phyloP scores from a whole-genome alignment of 306 rosid species.

The Malus orientalis region DNA sequence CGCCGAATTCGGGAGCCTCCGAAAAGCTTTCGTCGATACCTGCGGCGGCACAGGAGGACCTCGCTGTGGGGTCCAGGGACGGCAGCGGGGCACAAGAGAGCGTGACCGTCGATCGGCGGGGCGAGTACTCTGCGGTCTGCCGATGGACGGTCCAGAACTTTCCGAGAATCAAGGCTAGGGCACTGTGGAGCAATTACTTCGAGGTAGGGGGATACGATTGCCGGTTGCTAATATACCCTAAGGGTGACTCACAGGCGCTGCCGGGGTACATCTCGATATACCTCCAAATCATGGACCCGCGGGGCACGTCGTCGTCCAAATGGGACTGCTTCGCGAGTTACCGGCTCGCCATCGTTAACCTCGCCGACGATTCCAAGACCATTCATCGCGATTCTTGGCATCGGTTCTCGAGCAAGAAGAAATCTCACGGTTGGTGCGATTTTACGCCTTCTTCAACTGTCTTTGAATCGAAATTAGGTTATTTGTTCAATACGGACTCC shows the following conservation, averaged over 20 bases:
- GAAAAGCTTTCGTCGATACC: conserved; percentile 34
- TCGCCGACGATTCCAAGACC: conserved; percentile 73
- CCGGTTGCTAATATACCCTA: conserved; percentile 83
- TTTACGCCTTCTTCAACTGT: conserved; percentile 84
- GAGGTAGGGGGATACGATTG: conserved; percentile 99
- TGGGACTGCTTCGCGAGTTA: conserved; percentile 99
- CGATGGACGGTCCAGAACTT: conserved; percentile 94
- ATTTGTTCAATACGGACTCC: conserved; percentile 56
- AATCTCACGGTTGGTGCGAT: conserved; percentile 99
- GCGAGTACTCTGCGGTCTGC: conserved; percentile 84
- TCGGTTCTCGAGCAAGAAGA: conserved; percentile 88
- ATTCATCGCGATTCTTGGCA: conserved; percentile 98
- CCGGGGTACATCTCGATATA: conserved; percentile 92
- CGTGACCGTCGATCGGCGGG: conserved; percentile 71
- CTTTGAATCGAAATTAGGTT: conserved; percentile 84
- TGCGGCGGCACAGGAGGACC: conserved; percentile 76
- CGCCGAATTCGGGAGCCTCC: conserved; percentile 21
- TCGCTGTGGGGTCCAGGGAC: conserved; percentile 48
- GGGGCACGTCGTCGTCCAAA: conserved; percentile 89
- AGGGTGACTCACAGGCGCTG: conserved; percentile 89
- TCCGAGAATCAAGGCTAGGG: conserved; percentile 84
- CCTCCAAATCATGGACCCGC: conserved; percentile 99
- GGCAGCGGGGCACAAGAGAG: conserved; percentile 87
- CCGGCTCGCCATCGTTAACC: conserved; percentile 78
- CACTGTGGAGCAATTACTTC: conserved; percentile 97